Evolutionary conservation across 805 yeast species (phyloP).

Genomic region (Ogataea nakhonphanomensis): DNA sequence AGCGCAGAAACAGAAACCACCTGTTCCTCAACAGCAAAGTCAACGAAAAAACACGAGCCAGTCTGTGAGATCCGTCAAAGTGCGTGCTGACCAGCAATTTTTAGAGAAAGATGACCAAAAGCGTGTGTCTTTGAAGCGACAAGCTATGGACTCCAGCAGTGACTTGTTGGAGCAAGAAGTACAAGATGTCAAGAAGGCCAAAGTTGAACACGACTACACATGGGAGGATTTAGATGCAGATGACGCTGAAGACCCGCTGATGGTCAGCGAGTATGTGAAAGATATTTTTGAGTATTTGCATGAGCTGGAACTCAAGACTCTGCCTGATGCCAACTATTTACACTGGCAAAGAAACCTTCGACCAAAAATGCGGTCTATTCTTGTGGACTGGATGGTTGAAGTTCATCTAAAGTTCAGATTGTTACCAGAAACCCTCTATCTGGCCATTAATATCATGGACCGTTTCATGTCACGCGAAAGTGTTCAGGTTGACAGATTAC

Average conservation of each 20-base stretch:
- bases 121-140: constrained; percentile 43
- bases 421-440: constrained; percentile 78
- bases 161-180: constrained; percentile 31
- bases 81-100: constrained; percentile 16
- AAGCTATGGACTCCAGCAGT: constrained; percentile 53
- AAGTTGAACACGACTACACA: constrained; percentile 38
- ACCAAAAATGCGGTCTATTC: constrained; percentile 79
- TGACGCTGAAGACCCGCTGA: constrained; percentile 68
- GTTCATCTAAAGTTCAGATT: constrained; percentile 81
- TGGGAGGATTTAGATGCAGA: constrained; percentile 77
- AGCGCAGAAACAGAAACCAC: constrained; percentile 17
- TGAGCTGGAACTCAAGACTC: constrained; percentile 64
- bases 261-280: constrained; percentile 90
- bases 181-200: constrained; percentile 31
- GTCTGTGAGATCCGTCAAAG: constrained; percentile 12
- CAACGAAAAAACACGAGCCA: constrained; percentile 12
- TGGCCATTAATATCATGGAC: constrained; percentile 85
- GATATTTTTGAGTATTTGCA: constrained; percentile 82
- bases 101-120: constrained; percentile 28
- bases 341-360: constrained; percentile 61
- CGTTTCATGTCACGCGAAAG: constrained; percentile 72
- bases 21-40: constrained; percentile 11
- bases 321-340: constrained; percentile 70
- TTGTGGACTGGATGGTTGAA: constrained; percentile 93
- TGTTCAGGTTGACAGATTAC: constrained; percentile 75